Conservation (phyloP, 192 early-diverging fungal species). For the Haplosporangium gracile region DNA sequence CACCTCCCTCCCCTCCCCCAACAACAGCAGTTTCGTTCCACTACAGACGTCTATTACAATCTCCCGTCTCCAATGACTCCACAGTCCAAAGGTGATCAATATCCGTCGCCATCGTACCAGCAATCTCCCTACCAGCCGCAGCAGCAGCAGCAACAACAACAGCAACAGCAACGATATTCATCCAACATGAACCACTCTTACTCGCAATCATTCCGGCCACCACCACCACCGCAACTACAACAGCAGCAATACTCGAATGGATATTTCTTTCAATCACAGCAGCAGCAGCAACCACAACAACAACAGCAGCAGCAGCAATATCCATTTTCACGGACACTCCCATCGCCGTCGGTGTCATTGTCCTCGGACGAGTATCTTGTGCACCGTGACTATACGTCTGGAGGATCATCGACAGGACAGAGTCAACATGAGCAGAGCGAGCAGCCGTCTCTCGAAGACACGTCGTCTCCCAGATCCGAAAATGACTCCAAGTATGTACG, state of each 20-base stretch:
- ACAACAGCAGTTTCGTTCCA: conserved; percentile 2
- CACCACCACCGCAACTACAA: neutral
- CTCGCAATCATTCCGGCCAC: neutral
- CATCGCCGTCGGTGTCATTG: conserved; percentile 18
- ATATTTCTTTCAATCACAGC: conserved; percentile 8
- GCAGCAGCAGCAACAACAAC: conserved; percentile 21
- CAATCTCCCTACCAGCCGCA: conserved; percentile 10
- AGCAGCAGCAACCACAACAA: conserved; percentile 25
- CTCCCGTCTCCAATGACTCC: neutral
- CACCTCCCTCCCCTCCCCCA: neutral
- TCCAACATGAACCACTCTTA: conserved; percentile 6
- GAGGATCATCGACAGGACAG: conserved; percentile 7
- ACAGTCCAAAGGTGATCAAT: neutral
- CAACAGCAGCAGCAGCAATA: conserved; percentile 8
- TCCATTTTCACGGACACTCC: neutral
- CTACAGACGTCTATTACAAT: conserved; percentile 9
- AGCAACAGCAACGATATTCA: conserved; percentile 18
- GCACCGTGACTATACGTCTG: conserved; percentile 18
- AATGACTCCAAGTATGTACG: conserved; percentile 23
- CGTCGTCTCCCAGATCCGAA: conserved; percentile 18
- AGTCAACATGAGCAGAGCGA: conserved; percentile 13
- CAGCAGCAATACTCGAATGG: neutral
- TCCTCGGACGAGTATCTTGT: conserved; percentile 8
- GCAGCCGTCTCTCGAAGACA: conserved; percentile 15
- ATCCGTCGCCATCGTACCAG: conserved; percentile 3